These are phyloP conservation scores for Calonectria naviculata DNA, from an alignment of 2,329 filamentous ascomycete species.

Conservation along the genomic window DNA sequence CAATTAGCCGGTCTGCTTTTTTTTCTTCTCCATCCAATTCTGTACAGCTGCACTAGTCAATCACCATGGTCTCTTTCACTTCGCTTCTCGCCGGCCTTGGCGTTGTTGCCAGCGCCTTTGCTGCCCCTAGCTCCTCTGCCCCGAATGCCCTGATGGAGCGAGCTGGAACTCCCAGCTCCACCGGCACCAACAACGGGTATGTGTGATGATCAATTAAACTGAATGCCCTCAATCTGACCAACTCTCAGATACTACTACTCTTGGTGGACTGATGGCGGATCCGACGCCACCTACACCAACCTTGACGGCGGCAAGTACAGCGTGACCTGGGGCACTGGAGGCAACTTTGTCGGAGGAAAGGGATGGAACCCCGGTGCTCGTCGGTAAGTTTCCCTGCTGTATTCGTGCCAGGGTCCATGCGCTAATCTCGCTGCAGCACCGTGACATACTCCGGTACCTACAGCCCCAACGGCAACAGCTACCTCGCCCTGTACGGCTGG, in stretches of 20 bases:
- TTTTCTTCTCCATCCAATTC: neutral
- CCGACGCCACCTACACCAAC: constrained; percentile 57
- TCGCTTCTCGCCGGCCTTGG: constrained; percentile 39
- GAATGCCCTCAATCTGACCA: neutral
- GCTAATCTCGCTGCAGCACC: constrained; percentile 5
- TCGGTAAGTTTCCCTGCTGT: constrained; percentile 52
- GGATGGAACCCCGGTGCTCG: constrained; percentile 31
- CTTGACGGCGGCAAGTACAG: constrained; percentile 54
- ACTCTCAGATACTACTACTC: constrained; percentile 54
- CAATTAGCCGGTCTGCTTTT: neutral
- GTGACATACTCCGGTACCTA: constrained; percentile 42
- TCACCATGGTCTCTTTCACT: constrained; percentile 38
- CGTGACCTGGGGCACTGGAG: constrained; percentile 52
- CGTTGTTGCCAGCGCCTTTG: constrained; percentile 32
- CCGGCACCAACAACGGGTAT: constrained; percentile 49
- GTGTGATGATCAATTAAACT: neutral
- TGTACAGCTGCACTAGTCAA: neutral
- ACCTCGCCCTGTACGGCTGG: constrained; percentile 54
- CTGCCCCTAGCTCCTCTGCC: constrained; percentile 35
- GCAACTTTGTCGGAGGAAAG: constrained; percentile 38
- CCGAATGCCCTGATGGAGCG: constrained; percentile 22
- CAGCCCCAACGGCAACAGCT: constrained; percentile 46
- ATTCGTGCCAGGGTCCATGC: neutral
- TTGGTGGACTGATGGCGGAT: constrained; percentile 59
- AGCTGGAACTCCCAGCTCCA: constrained; percentile 47